These are phyloP conservation scores for Geotrichum restrictum DNA, from an alignment of 1,139 yeast genomes.

Conservation along the genomic window DNA sequence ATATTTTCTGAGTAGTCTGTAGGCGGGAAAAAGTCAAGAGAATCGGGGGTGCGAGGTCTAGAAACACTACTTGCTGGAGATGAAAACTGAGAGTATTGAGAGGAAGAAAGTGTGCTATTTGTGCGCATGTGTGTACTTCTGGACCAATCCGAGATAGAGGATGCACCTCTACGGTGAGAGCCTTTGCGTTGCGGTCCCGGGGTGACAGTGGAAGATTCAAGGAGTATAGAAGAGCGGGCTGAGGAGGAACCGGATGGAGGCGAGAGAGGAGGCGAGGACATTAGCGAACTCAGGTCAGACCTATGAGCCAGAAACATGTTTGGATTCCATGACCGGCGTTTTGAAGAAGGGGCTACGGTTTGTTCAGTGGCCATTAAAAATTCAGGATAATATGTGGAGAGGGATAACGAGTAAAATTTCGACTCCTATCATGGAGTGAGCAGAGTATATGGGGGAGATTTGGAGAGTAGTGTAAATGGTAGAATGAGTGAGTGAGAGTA, in stretches of 20 bases:
- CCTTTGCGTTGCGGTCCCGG: not conserved
- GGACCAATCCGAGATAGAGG: slow-evolving; percentile 7
- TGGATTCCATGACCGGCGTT: slow-evolving; percentile 14
- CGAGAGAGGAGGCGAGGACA: not conserved
- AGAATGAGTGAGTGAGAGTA: not conserved
- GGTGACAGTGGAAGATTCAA: not conserved
- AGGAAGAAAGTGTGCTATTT: slow-evolving; percentile 10
- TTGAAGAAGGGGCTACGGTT: not conserved
- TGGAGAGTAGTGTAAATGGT: not conserved
- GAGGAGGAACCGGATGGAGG: not conserved
- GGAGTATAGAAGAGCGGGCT: not conserved
- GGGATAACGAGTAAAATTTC: not conserved
- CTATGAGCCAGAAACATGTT: slow-evolving; percentile 6
- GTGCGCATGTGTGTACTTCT: slow-evolving; percentile 8
- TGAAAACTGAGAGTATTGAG: slow-evolving; percentile 3
- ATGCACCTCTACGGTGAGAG: not conserved
- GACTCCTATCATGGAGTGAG: not conserved
- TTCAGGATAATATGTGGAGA: not conserved
- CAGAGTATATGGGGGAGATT: not conserved
- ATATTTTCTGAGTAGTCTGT: not conserved
- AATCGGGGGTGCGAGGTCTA: slow-evolving; percentile 13
- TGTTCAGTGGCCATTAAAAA: not conserved
- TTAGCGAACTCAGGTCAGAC: not conserved
- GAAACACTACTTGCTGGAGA: slow-evolving; percentile 10
- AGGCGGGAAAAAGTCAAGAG: slow-evolving; percentile 1